A percentile compares a stretch with the other conserved stretches of the same genome.
phyloP scores from a whole-genome alignment of 768 basidiomycete genomes.

The Trametes cingulata region DNA sequence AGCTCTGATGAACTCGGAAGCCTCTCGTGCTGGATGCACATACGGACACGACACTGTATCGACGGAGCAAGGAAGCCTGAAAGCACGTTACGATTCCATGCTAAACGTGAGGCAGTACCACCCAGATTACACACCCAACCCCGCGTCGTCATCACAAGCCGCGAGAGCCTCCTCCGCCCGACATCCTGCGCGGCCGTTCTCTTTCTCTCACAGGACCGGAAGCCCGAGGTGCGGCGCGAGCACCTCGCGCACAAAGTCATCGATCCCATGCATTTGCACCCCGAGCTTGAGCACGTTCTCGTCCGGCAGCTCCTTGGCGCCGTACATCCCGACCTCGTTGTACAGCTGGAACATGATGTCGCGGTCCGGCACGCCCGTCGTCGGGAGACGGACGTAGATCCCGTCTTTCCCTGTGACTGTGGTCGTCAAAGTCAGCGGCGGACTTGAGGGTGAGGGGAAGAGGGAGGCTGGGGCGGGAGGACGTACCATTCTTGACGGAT shows the following conservation, averaged over 20 bases:
- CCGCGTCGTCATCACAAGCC: no score
- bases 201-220: conserved; percentile 7
- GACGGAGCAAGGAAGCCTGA: no score
- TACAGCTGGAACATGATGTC: conserved; percentile 28
- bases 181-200: no score
- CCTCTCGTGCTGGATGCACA: no score
- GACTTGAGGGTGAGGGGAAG: no score
- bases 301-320: conserved; percentile 23
- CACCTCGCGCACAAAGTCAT: conserved; percentile 21
- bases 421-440: neutral
- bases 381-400: conserved; percentile 14
- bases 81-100: no score
- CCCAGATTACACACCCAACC: no score
- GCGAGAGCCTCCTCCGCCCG: no score
- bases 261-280: conserved; percentile 20
- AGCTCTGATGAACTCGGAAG: no score
- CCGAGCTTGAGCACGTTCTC: conserved; percentile 21
- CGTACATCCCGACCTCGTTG: conserved; percentile 27
- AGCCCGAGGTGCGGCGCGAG: conserved; percentile 24
- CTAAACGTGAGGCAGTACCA: no score
- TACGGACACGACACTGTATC: no score
- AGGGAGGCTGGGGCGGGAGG: neutral
- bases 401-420: conserved; percentile 24
- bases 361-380: conserved; percentile 24
- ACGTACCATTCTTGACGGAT: conserved; percentile 20